A percentile compares a stretch with the other conserved stretches of the same genome.
Evolutionary conservation across 345 rosid species (phyloP).

Genomic region (Sisymbrium altissimum): DNA sequence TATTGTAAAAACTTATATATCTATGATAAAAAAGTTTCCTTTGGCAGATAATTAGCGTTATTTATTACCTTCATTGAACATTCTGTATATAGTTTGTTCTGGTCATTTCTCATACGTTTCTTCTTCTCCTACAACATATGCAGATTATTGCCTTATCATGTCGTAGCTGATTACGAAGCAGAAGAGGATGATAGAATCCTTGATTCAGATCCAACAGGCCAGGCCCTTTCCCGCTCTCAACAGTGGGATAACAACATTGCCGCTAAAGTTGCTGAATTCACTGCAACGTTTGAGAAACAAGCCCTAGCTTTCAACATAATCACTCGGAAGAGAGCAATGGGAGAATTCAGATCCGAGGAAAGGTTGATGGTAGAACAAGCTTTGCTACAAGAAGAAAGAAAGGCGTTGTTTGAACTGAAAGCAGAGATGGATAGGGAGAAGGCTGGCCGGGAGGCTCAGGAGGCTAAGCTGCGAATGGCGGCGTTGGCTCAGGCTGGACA

Average conservation of each 20-base stretch:
- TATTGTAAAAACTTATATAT: background rate
- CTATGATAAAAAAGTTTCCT: background rate
- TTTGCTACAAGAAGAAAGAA: slow-evolving; percentile 81
- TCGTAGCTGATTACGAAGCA: slow-evolving; percentile 95
- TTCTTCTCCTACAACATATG: slow-evolving; percentile 18
- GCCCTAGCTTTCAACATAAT: slow-evolving; percentile 89
- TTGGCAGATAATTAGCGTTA: background rate
- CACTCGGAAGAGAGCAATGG: slow-evolving; percentile 61
- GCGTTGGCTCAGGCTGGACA: slow-evolving; percentile 86
- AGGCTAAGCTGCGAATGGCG: slow-evolving; percentile 72
- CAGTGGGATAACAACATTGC: slow-evolving; percentile 95
- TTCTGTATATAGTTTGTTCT: background rate
- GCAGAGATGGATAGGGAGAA: slow-evolving; percentile 82
- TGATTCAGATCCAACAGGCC: slow-evolving; percentile 94
- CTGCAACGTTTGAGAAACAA: slow-evolving; percentile 93
- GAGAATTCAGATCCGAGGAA: slow-evolving; percentile 90
- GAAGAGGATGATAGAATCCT: slow-evolving; percentile 98
- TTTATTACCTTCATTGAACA: slow-evolving; percentile 5
- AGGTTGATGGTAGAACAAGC: slow-evolving; percentile 92
- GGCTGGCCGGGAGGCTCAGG: slow-evolving; percentile 78
- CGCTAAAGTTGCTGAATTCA: slow-evolving; percentile 90
- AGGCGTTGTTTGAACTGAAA: slow-evolving; percentile 62
- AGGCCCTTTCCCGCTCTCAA: slow-evolving; percentile 83
- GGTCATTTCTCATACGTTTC: slow-evolving; percentile 4
- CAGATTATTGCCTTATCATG: slow-evolving; percentile 92